Conservation (phyloP, 2,329 filamentous ascomycete genomes). For the Diplocarpon rosae region DNA sequence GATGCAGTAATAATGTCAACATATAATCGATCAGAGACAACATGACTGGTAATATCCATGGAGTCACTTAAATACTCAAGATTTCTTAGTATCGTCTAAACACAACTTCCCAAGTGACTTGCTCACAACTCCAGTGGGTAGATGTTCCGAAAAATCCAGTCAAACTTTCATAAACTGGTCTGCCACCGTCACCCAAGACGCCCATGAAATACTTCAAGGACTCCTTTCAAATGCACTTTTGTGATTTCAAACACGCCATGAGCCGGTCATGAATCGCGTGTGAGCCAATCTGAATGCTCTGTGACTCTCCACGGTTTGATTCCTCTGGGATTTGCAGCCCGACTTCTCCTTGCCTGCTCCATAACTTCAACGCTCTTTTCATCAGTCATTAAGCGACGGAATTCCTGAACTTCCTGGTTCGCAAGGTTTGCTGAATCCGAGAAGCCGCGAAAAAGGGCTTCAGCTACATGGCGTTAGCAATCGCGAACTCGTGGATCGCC, state of each 20-base stretch:
- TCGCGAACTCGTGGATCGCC: neutral
- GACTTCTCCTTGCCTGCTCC: slow-evolving; percentile 41
- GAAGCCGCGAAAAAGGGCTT: slow-evolving; percentile 37
- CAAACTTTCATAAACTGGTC: too few species aligned
- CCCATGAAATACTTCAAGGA: neutral
- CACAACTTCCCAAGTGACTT: too few species aligned
- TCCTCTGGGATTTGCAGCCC: slow-evolving; percentile 40
- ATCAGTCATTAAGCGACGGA: slow-evolving; percentile 21
- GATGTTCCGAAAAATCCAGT: too few species aligned
- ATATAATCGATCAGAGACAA: too few species aligned
- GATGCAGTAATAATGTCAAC: too few species aligned
- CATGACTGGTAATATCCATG: too few species aligned
- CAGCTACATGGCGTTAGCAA: slow-evolving; percentile 32
- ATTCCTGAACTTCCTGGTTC: slow-evolving; percentile 39
- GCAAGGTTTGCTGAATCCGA: slow-evolving; percentile 37
- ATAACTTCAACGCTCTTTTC: slow-evolving; percentile 33
- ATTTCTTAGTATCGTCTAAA: too few species aligned
- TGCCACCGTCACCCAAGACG: too few species aligned
- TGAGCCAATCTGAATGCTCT: slow-evolving; percentile 49
- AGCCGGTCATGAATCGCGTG: slow-evolving; percentile 15
- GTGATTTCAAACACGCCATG: neutral
- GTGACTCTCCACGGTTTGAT: slow-evolving; percentile 49
- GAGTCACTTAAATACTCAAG: too few species aligned
- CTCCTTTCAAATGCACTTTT: neutral
- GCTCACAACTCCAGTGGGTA: too few species aligned